A percentile compares a stretch with the other conserved stretches of the same genome.
These are phyloP conservation scores for Penicillium hesseltinei DNA, from an alignment of 2,329 filamentous ascomycete species.

Conservation along the genomic window DNA sequence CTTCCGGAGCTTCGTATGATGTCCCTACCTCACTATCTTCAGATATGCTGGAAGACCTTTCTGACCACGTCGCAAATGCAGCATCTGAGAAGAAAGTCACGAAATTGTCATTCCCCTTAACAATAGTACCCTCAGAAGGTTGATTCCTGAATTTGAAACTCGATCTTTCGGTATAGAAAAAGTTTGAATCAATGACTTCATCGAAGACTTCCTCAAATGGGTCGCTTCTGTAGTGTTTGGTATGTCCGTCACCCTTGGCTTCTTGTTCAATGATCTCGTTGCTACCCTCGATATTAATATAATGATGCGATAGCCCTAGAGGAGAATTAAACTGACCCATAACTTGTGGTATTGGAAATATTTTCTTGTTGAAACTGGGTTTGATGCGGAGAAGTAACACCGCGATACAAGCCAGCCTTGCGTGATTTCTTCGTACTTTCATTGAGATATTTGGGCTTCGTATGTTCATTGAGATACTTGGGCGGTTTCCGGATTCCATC, in stretches of 20 bases:
- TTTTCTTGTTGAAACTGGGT: background rate
- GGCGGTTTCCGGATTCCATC: slow-evolving; percentile 13
- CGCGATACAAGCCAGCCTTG: background rate
- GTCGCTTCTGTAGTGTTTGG: background rate
- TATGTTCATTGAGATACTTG: slow-evolving; percentile 7
- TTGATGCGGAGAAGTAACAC: background rate
- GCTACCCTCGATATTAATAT: background rate
- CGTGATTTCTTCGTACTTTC: background rate
- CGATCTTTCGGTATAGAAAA: background rate
- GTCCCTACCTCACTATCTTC: background rate
- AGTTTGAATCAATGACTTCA: slow-evolving; percentile 2
- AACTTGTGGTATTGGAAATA: background rate
- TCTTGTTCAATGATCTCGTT: background rate
- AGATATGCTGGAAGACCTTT: background rate
- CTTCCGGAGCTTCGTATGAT: background rate
- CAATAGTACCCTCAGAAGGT: background rate
- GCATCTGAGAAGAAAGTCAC: background rate
- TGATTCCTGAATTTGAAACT: background rate
- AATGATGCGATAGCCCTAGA: background rate
- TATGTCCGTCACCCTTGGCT: background rate
- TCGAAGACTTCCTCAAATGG: background rate
- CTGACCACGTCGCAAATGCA: background rate
- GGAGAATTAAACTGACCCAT: background rate
- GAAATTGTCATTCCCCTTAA: background rate
- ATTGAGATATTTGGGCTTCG: slow-evolving; percentile 10